These are phyloP conservation scores for Suillus cothurnatus DNA, from an alignment of 768 basidiomycete genomes.

Conservation along the genomic window DNA sequence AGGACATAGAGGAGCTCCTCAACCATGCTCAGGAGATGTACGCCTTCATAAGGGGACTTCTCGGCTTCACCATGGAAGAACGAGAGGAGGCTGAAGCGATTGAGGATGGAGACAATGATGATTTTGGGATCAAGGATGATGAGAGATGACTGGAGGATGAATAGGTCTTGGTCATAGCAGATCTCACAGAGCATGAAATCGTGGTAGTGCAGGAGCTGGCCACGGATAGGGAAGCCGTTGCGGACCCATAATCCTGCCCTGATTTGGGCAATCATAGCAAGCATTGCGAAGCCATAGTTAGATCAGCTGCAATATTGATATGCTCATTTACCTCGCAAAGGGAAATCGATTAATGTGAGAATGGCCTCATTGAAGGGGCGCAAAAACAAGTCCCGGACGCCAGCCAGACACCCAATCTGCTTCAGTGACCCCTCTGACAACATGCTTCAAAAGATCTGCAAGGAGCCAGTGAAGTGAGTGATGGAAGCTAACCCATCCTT, in stretches of 20 bases:
- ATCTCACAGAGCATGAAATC: slow-evolving; percentile 95
- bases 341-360: slow-evolving; percentile 83
- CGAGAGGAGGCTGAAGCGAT: slow-evolving; percentile 79
- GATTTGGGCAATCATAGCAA: slow-evolving; percentile 93
- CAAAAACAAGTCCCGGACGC: slow-evolving; percentile 63
- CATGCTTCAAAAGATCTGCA: slow-evolving; percentile 85
- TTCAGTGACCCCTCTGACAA: slow-evolving; percentile 60
- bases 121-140: slow-evolving; percentile 76
- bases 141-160: slow-evolving; percentile 85
- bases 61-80: slow-evolving; percentile 72
- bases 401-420: slow-evolving; percentile 54
- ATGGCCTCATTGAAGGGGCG: slow-evolving; percentile 67
- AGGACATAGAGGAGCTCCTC: slow-evolving; percentile 90
- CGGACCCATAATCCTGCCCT: slow-evolving; percentile 96
- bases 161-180: slow-evolving; percentile 95
- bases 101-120: slow-evolving; percentile 84
- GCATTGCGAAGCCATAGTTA: slow-evolving; percentile 46
- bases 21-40: slow-evolving; percentile 80
- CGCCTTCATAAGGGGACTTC: slow-evolving; percentile 63
- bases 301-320: background rate
- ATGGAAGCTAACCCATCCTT: slow-evolving; percentile 89
- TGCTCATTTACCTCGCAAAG: slow-evolving; percentile 70
- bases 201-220: slow-evolving; percentile 93
- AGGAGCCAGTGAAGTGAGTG: slow-evolving; percentile 91
- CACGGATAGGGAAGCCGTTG: slow-evolving; percentile 94